Evolutionary conservation across 1,284 basidiomycete genomes (phyloP), one percentile per base, ranked within the genome.

Genomic region (Trichosporon inkin): DNA sequence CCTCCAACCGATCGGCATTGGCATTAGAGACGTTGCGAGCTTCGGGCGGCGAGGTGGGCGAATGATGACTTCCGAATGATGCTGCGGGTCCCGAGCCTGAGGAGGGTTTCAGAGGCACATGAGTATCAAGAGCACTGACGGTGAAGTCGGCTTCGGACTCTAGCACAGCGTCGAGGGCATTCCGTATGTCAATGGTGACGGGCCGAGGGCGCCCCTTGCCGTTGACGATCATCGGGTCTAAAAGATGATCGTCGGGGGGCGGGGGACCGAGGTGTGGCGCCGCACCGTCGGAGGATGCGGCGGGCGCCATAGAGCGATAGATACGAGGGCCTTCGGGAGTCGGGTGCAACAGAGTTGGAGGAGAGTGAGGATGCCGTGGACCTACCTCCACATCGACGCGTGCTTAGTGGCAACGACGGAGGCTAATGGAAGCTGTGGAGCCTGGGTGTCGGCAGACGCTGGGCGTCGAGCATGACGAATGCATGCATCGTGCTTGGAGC

Each of bases 271-370:
- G 44, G 44, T 6, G 16, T 49, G 44, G 44, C 44, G 44, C 44
- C 44, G 44, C 44, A 49, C 44, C 44, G 44, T 49, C 28, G n/a
- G 44, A 49, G 7, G 6, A 49, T 22, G 44, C 44, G 44, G 44
- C 44, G 44, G 44, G 44, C 44, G 44, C 44, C 44, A 49, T 49
- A 24, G 24, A 49, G 22, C 14, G 14, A 6, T 22, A n/a, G 14
- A 6, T 22, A n/a, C 5, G 11, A 19, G 6, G 16, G 41, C 24
- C 11, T 10, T 8, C n/a, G 16, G 44, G 16, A 24, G 24, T 16
- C 16, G 24, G 24, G 10, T 22, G 24, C 7, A 11, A 3, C 13
- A 49, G 28, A 49, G 44, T 49, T 49, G 44, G n/a, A 16, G 5
- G 19, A 28, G 22, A 16, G 44, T 32, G 44, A 49, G 22, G 44